A percentile compares a stretch with the other conserved stretches of the same genome.
Evolutionary conservation across 176 grass and related monocot genomes (phyloP).

Genomic region (Urochloa ruziziensis): DNA sequence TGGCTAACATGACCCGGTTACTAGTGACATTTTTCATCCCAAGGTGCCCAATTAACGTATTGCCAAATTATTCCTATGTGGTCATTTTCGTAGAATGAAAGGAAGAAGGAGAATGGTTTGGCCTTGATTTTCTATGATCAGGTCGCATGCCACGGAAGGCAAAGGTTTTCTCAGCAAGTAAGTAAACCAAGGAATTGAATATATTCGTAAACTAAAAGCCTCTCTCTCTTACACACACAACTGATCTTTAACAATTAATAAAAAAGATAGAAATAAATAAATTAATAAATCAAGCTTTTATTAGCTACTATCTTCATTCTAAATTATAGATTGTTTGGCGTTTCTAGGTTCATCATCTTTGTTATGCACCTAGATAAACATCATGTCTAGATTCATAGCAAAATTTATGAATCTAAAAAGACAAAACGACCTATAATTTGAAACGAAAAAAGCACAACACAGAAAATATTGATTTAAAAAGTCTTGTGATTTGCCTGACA

Average conservation of each 20-base stretch:
- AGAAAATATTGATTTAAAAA: neutral
- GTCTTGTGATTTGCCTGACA: neutral
- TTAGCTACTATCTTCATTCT: too few species aligned
- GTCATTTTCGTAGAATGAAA: neutral
- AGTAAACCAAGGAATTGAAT: conserved; percentile 3
- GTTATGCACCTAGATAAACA: too few species aligned
- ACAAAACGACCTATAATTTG: too few species aligned
- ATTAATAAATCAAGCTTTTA: neutral
- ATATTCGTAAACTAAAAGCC: neutral
- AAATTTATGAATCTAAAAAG: too few species aligned
- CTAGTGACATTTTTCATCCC: neutral
- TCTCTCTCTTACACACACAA: neutral
- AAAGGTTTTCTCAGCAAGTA: neutral
- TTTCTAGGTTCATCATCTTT: too few species aligned
- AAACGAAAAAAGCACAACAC: too few species aligned
- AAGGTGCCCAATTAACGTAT: neutral
- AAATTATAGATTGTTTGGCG: too few species aligned
- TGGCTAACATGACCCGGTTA: neutral
- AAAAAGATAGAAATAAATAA: neutral
- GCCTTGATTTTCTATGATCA: neutral
- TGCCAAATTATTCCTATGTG: neutral
- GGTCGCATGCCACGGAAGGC: conserved; percentile 22
- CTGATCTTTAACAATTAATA: neutral
- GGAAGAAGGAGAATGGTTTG: neutral
- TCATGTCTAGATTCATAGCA: too few species aligned